Percentiles rank a stretch among this genome's conserved stretches.
Conservation (phyloP, 441 rosid species). For the Erysimum cheiri region DNA sequence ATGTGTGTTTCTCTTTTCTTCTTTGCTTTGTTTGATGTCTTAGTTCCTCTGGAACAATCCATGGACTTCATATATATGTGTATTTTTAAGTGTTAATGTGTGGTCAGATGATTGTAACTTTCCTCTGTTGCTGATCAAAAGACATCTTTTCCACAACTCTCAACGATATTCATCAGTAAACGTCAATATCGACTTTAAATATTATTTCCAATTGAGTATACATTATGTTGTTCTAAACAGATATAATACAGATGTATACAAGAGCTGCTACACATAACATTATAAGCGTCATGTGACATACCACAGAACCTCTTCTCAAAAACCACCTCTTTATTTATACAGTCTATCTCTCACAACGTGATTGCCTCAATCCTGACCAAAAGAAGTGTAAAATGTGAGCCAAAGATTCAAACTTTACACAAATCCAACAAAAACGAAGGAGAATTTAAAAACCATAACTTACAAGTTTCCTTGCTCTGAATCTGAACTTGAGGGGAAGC, state of each 20-base stretch:
- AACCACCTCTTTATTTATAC: slow-evolving; percentile 28
- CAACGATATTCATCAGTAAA: not conserved
- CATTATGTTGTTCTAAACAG: slow-evolving; percentile 25
- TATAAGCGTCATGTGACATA: slow-evolving; percentile 27
- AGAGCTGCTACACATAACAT: slow-evolving; percentile 25
- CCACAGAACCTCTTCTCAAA: slow-evolving; percentile 24
- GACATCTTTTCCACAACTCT: not conserved
- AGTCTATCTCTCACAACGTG: slow-evolving; percentile 33
- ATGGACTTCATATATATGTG: too few species aligned
- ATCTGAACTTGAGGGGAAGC: slow-evolving; percentile 41
- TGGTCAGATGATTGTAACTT: too few species aligned
- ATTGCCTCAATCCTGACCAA: slow-evolving; percentile 45
- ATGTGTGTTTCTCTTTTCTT: too few species aligned
- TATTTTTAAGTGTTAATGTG: too few species aligned
- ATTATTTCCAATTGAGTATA: slow-evolving; percentile 37
- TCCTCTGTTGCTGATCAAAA: too few species aligned
- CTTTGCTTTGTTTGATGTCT: too few species aligned
- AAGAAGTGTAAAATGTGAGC: slow-evolving; percentile 9
- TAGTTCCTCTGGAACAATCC: too few species aligned
- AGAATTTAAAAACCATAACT: not conserved
- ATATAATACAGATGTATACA: slow-evolving; percentile 25
- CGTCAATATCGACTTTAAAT: slow-evolving; percentile 6
- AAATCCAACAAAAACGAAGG: not conserved
- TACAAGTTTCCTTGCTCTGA: slow-evolving; percentile 46
- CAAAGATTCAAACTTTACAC: slow-evolving; percentile 10